phyloP scores from a whole-genome alignment of 768 basidiomycete genomes.

The Lentinula edodes region DNA sequence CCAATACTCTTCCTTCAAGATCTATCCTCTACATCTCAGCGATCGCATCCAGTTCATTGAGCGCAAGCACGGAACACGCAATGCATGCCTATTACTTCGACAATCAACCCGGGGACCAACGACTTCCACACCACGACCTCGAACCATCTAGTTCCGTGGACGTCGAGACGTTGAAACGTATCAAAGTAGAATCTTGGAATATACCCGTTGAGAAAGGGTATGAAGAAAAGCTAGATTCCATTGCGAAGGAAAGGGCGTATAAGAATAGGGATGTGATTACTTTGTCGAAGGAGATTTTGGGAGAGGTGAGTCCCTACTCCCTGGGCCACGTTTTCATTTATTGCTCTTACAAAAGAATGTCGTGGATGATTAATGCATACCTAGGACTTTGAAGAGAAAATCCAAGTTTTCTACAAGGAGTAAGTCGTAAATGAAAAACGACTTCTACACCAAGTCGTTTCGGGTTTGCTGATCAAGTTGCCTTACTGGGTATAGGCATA shows the following conservation, averaged over 20 bases:
- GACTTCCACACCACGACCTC: slow-evolving; percentile 49
- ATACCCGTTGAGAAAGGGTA: slow-evolving; percentile 62
- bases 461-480: too few relatives aligned
- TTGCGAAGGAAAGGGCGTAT: slow-evolving; percentile 69
- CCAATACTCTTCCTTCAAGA: too few relatives aligned
- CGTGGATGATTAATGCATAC: neutral
- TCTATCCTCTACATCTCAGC: too few relatives aligned
- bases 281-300: slow-evolving; percentile 72
- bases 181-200: slow-evolving; percentile 65
- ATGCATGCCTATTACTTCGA: slow-evolving; percentile 80
- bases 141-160: slow-evolving; percentile 59
- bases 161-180: slow-evolving; percentile 36
- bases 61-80: neutral
- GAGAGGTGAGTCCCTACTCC: slow-evolving; percentile 40
- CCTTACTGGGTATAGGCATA: slow-evolving; percentile 47
- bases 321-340: neutral
- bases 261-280: slow-evolving; percentile 81
- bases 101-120: slow-evolving; percentile 74
- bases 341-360: neutral
- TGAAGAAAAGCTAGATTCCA: slow-evolving; percentile 47
- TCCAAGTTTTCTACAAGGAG: slow-evolving; percentile 84
- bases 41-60: too few relatives aligned
- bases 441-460: too few relatives aligned
- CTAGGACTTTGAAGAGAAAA: slow-evolving; percentile 67
- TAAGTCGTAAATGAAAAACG: slow-evolving; percentile 24